Conservation (phyloP, 495 filamentous ascomycete genomes). For the Neurospora sp. region DNA sequence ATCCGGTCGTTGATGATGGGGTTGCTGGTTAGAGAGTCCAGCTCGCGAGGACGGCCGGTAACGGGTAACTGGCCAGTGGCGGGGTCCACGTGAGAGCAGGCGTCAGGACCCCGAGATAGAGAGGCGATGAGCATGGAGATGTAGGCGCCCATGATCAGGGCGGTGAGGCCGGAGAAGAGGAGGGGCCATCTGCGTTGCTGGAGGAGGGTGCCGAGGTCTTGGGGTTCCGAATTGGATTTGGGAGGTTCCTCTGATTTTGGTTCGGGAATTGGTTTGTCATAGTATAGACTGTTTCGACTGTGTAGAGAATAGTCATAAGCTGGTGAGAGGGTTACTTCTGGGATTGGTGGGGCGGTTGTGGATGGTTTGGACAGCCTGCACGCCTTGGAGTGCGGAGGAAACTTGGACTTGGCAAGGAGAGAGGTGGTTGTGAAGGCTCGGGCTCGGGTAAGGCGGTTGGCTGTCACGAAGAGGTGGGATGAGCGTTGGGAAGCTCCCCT, state of each 20-base stretch:
- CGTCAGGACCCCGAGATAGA: constrained; percentile 4
- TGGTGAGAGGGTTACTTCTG: not conserved
- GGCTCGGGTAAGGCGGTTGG: not conserved
- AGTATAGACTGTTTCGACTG: no score
- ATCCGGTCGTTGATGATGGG: constrained; percentile 4
- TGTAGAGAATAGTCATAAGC: no score
- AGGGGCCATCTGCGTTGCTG: constrained; percentile 13
- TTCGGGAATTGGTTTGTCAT: not conserved
- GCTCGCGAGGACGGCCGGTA: constrained; percentile 7
- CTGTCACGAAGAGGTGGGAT: not conserved
- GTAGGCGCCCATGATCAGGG: constrained; percentile 19
- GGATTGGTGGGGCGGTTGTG: not conserved
- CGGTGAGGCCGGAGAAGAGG: constrained; percentile 14
- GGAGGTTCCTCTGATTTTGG: not conserved
- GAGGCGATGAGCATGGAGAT: constrained; percentile 23
- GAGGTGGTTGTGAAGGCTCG: constrained; percentile 3
- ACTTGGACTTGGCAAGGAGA: not conserved
- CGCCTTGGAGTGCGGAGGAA: not conserved
- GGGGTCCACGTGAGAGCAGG: not conserved
- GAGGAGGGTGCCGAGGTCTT: constrained; percentile 12
- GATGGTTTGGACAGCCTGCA: not conserved
- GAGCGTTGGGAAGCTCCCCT: not conserved
- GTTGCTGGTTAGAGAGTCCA: not conserved
- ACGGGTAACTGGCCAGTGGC: not conserved
- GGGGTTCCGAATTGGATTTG: not conserved